Evolutionary conservation across 2,329 filamentous ascomycete genomes (phyloP), one percentile per base, ranked within the genome.

Genomic region (Pleoardoris graminearum): DNA sequence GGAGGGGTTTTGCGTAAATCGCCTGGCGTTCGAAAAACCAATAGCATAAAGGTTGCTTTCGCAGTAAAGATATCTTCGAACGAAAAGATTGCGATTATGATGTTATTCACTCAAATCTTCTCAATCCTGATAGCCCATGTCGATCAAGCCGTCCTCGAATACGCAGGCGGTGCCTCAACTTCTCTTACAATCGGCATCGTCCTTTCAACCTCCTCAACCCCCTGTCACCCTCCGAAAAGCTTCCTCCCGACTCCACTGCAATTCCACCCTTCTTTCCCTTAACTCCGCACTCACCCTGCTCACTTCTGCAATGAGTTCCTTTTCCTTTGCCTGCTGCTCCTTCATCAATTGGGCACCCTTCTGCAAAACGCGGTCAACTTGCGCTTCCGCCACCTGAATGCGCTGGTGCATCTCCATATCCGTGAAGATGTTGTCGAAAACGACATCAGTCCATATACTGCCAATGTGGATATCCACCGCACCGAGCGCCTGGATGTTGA

Each of bases 401-500:
- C 81, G 76, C 11, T 80, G 73, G 54, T 80, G 79, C 64, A 82
- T 81, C 2, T 74, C 73, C 71, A 79, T 76, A 51, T 83, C 80
- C 7, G 74, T 76, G 59, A 81, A 80, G 51, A 82, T 76, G 44
- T 82, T 82, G 59, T 83, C 79, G 58, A 83, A 82, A n/a, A 83
- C 71, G 2, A 83, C 72, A 53, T 83, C 80, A 7, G 71, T 72
- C 65, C 82, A 74, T 12, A 81, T 71, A 48, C 67, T 74, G 0
- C 79, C 78, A 35, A 77, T 72, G 0, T 77, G 75, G 41, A 83
- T 77, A 17, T 66, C 66, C 17, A 81, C 71, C 0, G 63, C 48
- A 0, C 68, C 67, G 47, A 84, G 66, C 3, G 63, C 58, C 2
- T 63, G 60, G 1, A 82, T 68, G 1, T 67, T 54, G 7, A 23